Evolutionary conservation across 495 filamentous ascomycete genomes (phyloP).

Genomic region (Tuber melanosporum): DNA sequence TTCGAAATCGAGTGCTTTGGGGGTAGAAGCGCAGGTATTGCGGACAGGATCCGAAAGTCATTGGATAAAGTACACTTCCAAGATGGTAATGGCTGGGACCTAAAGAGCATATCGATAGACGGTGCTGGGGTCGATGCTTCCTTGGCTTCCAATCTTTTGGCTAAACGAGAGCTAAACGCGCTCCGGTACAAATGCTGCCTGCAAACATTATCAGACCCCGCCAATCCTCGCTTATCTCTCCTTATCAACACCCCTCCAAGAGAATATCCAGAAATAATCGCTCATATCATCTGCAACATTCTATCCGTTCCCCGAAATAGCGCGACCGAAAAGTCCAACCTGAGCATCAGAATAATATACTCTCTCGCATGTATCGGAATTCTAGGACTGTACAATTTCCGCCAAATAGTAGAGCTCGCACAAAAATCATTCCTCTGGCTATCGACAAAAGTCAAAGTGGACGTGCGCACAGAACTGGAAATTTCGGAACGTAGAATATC

Average conservation of each 20-base stretch:
- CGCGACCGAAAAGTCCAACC: conserved; percentile 25
- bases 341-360: conserved; percentile 38
- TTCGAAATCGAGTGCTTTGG: conserved; percentile 30
- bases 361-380: conserved; percentile 40
- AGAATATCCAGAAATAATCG: conserved; percentile 38
- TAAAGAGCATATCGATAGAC: conserved; percentile 24
- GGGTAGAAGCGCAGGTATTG: conserved; percentile 24
- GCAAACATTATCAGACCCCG: conserved; percentile 30
- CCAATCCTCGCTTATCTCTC: conserved; percentile 22
- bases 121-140: conserved; percentile 21
- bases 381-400: conserved; percentile 35
- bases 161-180: conserved; percentile 30
- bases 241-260: conserved; percentile 15
- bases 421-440: conserved; percentile 35
- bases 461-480: conserved; percentile 25
- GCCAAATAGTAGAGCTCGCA: conserved; percentile 32
- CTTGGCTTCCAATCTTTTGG: conserved; percentile 35
- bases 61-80: conserved; percentile 22
- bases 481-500: conserved; percentile 33
- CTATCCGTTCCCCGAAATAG: conserved; percentile 32
- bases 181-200: conserved; percentile 33
- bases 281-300: conserved; percentile 32
- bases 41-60: conserved; percentile 26
- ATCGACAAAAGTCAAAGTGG: conserved; percentile 17
- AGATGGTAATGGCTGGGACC: conserved; percentile 13